Evolutionary conservation across 1,139 yeast genomes (phyloP), one percentile per base, ranked within the genome.

Genomic region (Saccharomyces uvarum): DNA sequence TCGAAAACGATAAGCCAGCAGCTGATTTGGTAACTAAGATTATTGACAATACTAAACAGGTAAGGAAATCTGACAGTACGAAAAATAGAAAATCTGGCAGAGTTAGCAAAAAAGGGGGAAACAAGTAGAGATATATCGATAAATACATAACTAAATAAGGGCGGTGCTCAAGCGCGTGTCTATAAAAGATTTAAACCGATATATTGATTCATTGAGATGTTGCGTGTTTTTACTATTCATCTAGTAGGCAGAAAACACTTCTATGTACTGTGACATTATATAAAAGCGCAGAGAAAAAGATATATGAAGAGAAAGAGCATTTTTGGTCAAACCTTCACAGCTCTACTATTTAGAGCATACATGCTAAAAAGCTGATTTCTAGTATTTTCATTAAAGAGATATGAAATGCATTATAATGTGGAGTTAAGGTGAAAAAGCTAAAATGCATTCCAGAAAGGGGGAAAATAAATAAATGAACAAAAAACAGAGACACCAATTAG

Each of bases 1-100:
- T 84, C 63, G 69, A 69, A 1, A 73, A 72, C 13, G 61, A 64
- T 16, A 54, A 61, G 6, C 59, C 54, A 6, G 52, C 53, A 44
- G 54, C 31, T 32, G 26, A 21, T 38, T 11, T 21, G 9, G 16
- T 16, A 11, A 38, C 44, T 4, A 38, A 16, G 21, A 38, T 49
- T 8, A 49, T 47, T 4, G 50, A 50, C 19, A 38, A 49, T 13
- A 52, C 46, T 3, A 21, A 38, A 16, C 24, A 38, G 21, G 6
- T 16, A 38, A 38, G 44, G 24, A 38, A 38, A 19, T 14, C 41
- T 13, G 19, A 21, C 16, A 19, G 24, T 38, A 38, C 16, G 24
- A 38, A 38, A 38, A 38, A 13, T 16, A 38, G 19, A 38, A 38
- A 16, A 8, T 8, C 19, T 11, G 24, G 9, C 24, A 38, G 13